Conservation (phyloP, 225 moss, liverwort and hornwort genomes). For the Antitrichia curtipendula region DNA sequence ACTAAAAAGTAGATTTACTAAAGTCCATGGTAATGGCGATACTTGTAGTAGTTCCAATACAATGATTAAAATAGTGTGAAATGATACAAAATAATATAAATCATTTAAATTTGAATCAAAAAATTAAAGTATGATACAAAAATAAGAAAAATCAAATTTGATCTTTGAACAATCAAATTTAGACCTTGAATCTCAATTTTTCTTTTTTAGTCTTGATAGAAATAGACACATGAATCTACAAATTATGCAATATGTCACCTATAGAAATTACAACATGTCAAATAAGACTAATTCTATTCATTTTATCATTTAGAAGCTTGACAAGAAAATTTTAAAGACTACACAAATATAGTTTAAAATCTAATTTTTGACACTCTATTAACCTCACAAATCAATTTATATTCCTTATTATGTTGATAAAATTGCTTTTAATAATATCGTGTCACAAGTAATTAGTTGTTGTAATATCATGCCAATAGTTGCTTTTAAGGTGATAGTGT, state of each 20-base stretch:
- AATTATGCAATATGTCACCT: not conserved
- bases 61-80: not conserved
- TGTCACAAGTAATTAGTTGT: too few species aligned
- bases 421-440: too few species aligned
- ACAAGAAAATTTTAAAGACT: too few species aligned
- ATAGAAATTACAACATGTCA: not conserved
- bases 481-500: too few species aligned
- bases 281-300: too few species aligned
- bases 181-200: not conserved
- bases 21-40: not conserved
- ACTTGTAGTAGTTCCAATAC: not conserved
- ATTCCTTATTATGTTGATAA: too few species aligned
- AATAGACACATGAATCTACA: not conserved
- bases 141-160: not conserved
- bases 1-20: not conserved
- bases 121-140: not conserved
- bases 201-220: too few species aligned
- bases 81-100: not conserved
- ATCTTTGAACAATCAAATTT: not conserved
- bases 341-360: too few species aligned
- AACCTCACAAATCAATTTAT: too few species aligned
- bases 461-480: too few species aligned
- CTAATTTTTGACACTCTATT: too few species aligned
- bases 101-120: not conserved
- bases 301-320: too few species aligned